phyloP scores from a whole-genome alignment of 2,329 filamentous ascomycete genomes.

The Ciborinia camelliae region DNA sequence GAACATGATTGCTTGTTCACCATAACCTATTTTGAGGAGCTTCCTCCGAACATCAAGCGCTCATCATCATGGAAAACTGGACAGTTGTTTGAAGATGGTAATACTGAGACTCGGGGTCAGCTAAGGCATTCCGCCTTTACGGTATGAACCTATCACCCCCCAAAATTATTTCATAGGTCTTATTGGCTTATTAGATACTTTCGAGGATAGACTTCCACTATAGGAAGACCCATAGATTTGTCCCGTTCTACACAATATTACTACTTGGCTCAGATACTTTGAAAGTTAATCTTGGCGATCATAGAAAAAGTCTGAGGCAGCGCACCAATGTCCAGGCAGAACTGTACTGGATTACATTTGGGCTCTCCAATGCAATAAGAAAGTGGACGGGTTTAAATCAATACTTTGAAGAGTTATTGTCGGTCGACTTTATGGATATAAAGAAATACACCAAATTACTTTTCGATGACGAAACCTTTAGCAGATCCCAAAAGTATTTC shows the following conservation, averaged over 20 bases:
- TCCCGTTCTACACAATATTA: conserved; percentile 3
- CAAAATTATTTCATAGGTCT: too few species aligned
- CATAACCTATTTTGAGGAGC: background rate
- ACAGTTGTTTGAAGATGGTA: background rate
- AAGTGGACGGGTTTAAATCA: background rate
- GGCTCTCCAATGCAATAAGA: background rate
- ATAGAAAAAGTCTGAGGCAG: background rate
- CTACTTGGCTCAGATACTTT: background rate
- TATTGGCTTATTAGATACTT: background rate
- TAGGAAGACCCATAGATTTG: background rate
- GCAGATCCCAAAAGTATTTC: conserved; percentile 11
- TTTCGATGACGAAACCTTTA: conserved; percentile 16
- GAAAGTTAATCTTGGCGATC: background rate
- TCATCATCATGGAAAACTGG: background rate
- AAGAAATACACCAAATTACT: background rate
- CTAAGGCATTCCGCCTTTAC: background rate
- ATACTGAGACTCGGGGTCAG: too few species aligned
- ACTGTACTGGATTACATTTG: background rate
- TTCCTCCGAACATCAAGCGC: background rate
- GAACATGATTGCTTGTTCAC: background rate
- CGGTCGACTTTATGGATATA: background rate
- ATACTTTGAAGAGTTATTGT: background rate
- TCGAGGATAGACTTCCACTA: background rate
- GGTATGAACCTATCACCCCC: background rate
- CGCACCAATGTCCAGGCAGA: background rate